Conservation (phyloP, 257 asterid species). For the Solanum pimpinellifolium region DNA sequence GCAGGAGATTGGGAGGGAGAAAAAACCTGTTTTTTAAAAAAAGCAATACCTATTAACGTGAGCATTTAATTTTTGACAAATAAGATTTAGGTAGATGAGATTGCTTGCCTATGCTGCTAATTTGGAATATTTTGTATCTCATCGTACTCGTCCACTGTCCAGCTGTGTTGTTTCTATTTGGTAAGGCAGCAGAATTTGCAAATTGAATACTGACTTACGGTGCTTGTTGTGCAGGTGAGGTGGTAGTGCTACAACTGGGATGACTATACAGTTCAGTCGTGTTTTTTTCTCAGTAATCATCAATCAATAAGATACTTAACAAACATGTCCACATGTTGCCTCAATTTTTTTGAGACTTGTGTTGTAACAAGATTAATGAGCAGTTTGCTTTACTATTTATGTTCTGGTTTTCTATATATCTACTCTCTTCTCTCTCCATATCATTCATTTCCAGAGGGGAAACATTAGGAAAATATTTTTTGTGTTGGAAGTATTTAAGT, state of each 20-base stretch:
- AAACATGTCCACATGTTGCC: not conserved
- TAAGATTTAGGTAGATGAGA: not conserved
- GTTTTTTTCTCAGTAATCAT: not conserved
- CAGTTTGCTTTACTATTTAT: not conserved
- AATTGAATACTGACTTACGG: not conserved
- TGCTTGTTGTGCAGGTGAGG: not conserved
- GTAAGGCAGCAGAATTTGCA: not conserved
- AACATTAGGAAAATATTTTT: not conserved
- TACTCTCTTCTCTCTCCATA: not conserved
- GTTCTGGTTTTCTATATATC: not conserved
- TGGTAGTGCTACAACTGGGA: not conserved
- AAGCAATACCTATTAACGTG: not conserved
- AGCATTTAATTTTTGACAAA: not conserved
- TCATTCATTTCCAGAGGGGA: not conserved
- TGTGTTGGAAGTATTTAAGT: not conserved
- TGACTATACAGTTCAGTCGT: not conserved
- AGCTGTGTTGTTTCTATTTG: not conserved
- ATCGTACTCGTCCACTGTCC: not conserved
- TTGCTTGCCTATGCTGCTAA: not conserved
- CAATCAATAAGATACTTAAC: not conserved
- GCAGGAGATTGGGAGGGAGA: not conserved
- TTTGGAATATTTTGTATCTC: not conserved
- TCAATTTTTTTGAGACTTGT: not conserved
- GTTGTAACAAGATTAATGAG: not conserved
- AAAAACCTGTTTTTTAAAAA: not conserved